Conservation (phyloP, 2,329 filamentous ascomycete genomes). For the Ilyonectria mors-panacis region DNA sequence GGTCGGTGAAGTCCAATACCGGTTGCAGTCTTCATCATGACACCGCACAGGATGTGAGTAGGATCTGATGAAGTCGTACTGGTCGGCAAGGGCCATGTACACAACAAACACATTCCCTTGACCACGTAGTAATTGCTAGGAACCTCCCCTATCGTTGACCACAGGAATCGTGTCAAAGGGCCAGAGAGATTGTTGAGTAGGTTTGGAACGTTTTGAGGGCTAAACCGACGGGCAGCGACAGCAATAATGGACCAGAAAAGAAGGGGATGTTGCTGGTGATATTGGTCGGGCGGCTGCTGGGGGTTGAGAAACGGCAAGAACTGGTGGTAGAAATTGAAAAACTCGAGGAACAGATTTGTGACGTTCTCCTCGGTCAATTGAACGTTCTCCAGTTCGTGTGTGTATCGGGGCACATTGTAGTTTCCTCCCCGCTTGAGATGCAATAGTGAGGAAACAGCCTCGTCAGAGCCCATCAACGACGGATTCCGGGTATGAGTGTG, state of each 20-base stretch:
- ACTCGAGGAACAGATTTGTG: constrained; percentile 78
- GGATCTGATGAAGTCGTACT: constrained; percentile 85
- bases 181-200: constrained; percentile 78
- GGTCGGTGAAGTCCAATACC: constrained; percentile 87
- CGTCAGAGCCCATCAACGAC: constrained; percentile 77
- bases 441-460: constrained; percentile 76
- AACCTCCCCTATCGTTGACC: constrained; percentile 83
- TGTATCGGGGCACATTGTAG: constrained; percentile 72
- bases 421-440: constrained; percentile 77
- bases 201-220: constrained; percentile 67
- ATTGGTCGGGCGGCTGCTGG: constrained; percentile 77
- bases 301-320: constrained; percentile 83
- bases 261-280: constrained; percentile 82
- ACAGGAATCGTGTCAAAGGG: constrained; percentile 79
- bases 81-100: constrained; percentile 87
- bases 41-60: constrained; percentile 84
- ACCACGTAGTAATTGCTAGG: constrained; percentile 86
- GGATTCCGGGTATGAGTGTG: constrained; percentile 75
- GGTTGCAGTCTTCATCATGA: constrained; percentile 91
- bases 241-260: constrained; percentile 90
- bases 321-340: constrained; percentile 82
- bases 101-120: constrained; percentile 84
- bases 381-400: constrained; percentile 74
- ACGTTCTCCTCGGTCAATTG: constrained; percentile 76
- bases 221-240: constrained; percentile 81